Conservation (phyloP, 2,329 filamentous ascomycete species). For the Microcyclospora tardicrescens region DNA sequence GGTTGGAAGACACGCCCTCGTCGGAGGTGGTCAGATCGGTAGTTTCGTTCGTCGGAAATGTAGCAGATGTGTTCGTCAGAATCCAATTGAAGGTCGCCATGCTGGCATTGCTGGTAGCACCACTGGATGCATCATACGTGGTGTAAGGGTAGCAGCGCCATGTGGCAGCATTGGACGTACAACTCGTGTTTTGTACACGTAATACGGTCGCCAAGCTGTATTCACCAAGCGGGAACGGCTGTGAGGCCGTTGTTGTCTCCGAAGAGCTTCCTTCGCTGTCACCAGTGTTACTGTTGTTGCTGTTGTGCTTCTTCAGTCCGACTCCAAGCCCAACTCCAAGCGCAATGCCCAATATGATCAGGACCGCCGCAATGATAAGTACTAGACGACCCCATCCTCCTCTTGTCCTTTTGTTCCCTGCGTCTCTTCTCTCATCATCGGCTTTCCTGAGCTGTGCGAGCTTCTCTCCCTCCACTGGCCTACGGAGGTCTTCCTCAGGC, state of each 20-base stretch:
- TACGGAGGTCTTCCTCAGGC: constrained; percentile 5
- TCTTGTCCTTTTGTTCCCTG: constrained; percentile 6
- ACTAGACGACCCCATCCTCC: constrained; percentile 29
- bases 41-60: constrained; percentile 33
- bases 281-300: constrained; percentile 8
- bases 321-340: constrained; percentile 27
- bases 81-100: constrained; percentile 49
- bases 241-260: constrained; percentile 6
- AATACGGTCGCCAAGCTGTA: constrained; percentile 50
- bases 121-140: constrained; percentile 30
- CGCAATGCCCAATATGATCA: constrained; percentile 24
- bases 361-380: constrained; percentile 23
- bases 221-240: constrained; percentile 47
- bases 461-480: constrained; percentile 18
- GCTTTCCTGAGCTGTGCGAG: constrained; percentile 13
- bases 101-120: constrained; percentile 19
- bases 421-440: background rate
- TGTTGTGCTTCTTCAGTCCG: constrained; percentile 15
- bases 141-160: constrained; percentile 51
- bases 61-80: constrained; percentile 33
- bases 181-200: constrained; percentile 39
- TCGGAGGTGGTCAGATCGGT: constrained; percentile 45
- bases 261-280: constrained; percentile 1
- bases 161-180: constrained; percentile 44
- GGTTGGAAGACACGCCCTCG: constrained; percentile 23